phyloP scores from a whole-genome alignment of 2,329 filamentous ascomycete genomes.

The Sporothrix brasiliensis region DNA sequence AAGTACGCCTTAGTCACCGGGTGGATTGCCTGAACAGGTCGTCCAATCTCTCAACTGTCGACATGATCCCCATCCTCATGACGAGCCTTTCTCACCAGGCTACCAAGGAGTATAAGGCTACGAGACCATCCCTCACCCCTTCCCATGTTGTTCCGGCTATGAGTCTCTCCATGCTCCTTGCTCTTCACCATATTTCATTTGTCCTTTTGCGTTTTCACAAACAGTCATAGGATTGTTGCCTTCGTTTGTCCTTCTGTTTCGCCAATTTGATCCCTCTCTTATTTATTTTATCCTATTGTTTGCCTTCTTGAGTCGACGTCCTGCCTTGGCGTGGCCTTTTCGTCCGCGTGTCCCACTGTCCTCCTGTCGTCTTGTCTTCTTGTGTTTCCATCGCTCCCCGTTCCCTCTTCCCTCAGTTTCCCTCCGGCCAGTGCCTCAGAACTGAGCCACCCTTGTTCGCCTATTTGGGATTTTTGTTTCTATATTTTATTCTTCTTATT shows the following conservation, averaged over 20 bases:
- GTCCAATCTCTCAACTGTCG: slow-evolving; percentile 9
- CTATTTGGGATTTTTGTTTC: slow-evolving; percentile 26
- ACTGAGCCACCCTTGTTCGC: slow-evolving; percentile 29
- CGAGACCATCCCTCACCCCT: slow-evolving; percentile 49
- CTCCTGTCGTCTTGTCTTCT: slow-evolving; percentile 1
- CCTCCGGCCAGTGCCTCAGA: slow-evolving; percentile 24
- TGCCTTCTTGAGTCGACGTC: slow-evolving; percentile 1
- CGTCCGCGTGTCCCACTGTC: slow-evolving; percentile 12
- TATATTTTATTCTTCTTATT: slow-evolving; percentile 18
- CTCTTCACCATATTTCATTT: slow-evolving; percentile 38
- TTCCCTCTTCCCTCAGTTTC: background rate
- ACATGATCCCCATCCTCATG: slow-evolving; percentile 39
- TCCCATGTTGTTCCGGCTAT: slow-evolving; percentile 37
- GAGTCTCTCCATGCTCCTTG: slow-evolving; percentile 39
- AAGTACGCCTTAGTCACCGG: slow-evolving; percentile 34
- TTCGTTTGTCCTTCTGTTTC: slow-evolving; percentile 30
- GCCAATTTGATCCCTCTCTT: background rate
- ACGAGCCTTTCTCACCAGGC: slow-evolving; percentile 43
- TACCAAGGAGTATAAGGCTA: slow-evolving; percentile 56
- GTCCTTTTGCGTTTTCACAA: slow-evolving; percentile 35
- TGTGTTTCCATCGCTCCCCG: slow-evolving; percentile 12
- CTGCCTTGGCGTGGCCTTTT: slow-evolving; percentile 4
- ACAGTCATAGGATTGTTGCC: slow-evolving; percentile 33
- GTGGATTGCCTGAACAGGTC: slow-evolving; percentile 35
- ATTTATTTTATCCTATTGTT: slow-evolving; percentile 5